Percentiles rank a stretch among this genome's conserved stretches.
Conservation (phyloP, 2,329 filamentous ascomycete species). For the Pseudocercospora musae region DNA sequence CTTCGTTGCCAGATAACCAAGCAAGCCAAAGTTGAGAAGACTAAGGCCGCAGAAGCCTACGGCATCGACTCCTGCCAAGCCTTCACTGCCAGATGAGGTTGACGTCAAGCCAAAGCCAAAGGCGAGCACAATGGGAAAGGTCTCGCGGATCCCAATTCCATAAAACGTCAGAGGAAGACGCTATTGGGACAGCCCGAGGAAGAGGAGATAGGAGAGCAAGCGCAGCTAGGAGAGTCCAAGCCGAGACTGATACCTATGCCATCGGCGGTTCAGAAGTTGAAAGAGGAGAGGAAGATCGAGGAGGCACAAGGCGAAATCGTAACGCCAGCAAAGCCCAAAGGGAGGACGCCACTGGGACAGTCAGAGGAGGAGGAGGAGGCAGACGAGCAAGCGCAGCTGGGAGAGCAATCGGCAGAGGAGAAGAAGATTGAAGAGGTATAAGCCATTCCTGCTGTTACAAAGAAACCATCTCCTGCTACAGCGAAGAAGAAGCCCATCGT, state of each 20-base stretch:
- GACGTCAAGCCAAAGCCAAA: constrained; percentile 1
- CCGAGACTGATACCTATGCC: constrained; percentile 1
- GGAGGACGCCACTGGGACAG: too few relatives aligned
- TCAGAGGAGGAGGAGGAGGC: too few relatives aligned
- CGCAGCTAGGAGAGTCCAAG: neutral
- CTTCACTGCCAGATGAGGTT: constrained; percentile 1
- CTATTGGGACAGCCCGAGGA: neutral
- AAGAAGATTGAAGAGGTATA: neutral
- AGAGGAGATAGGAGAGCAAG: neutral
- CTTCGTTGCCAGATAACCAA: too few relatives aligned
- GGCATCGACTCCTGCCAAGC: constrained; percentile 22
- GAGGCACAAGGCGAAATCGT: too few relatives aligned
- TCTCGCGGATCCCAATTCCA: constrained; percentile 36
- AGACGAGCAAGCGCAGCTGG: too few relatives aligned
- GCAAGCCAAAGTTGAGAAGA: constrained; percentile 29
- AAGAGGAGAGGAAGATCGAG: too few relatives aligned
- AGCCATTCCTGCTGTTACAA: neutral
- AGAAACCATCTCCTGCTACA: neutral
- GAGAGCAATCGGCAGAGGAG: neutral
- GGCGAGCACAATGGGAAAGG: constrained; percentile 21
- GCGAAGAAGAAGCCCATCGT: constrained; percentile 15
- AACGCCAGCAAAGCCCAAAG: too few relatives aligned
- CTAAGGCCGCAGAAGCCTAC: constrained; percentile 24
- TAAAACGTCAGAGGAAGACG: constrained; percentile 24
- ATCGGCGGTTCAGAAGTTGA: neutral